Percentiles rank a stretch among this genome's conserved stretches.
Conservation (phyloP, 1,284 basidiomycete species). For the Heterobasidion occidentale region DNA sequence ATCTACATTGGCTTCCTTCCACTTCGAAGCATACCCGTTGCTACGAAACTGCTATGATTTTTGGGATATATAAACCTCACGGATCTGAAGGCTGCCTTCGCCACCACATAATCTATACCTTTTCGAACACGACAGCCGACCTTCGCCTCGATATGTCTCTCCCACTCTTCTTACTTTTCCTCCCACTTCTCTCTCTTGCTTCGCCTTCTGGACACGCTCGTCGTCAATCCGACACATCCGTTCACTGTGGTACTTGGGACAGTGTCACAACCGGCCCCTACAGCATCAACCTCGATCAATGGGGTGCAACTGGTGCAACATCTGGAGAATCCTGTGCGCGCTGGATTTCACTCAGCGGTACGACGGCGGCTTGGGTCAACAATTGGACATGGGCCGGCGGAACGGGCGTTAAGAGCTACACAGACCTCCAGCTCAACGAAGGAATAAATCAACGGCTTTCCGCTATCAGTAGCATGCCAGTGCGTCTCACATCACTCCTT, state of each 20-base stretch:
- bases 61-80: too few relatives aligned
- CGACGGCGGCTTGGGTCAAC: slow-evolving; percentile 42
- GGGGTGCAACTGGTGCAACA: slow-evolving; percentile 37
- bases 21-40: too few relatives aligned
- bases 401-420: slow-evolving; percentile 50
- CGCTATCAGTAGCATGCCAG: slow-evolving; percentile 46
- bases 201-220: neutral
- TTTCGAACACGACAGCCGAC: neutral
- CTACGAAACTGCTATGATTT: too few relatives aligned
- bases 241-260: slow-evolving; percentile 45
- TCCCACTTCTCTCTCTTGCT: neutral
- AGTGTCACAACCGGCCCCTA: slow-evolving; percentile 27
- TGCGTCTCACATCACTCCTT: slow-evolving; percentile 19
- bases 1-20: too few relatives aligned
- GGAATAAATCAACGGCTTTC: slow-evolving; percentile 48
- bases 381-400: slow-evolving; percentile 49
- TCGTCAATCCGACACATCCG: slow-evolving; percentile 18
- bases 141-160: neutral
- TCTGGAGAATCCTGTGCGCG: slow-evolving; percentile 52
- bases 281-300: slow-evolving; percentile 41
- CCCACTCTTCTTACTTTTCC: neutral
- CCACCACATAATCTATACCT: too few relatives aligned
- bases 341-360: slow-evolving; percentile 36
- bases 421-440: slow-evolving; percentile 44
- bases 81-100: too few relatives aligned